Evolutionary conservation across 768 basidiomycete genomes (phyloP), one percentile per base, ranked within the genome.

Genomic region (Auricularia cornea): DNA sequence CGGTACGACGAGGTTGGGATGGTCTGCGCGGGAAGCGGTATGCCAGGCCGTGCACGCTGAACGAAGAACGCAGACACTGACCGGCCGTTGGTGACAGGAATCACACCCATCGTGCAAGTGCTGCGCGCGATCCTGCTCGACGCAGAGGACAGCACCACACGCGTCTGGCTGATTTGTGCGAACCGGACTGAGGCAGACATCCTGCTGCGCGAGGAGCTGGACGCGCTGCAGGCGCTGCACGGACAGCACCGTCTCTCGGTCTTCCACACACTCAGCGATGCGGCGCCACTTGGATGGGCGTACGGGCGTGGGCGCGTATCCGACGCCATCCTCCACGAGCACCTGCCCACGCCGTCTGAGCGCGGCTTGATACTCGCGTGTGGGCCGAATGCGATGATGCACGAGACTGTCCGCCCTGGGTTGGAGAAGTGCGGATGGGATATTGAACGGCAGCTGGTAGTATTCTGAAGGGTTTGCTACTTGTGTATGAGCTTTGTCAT

Each of bases 21-120:
- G 77, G 74, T 86, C 41, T 85, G 82, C 62, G 85, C 76, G 10
- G 85, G 85, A 20, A 84, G 79, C 41, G 84, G 84, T 78, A 59
- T 38, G 77, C 67, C 26, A 23, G 28, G 28, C 52, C 14, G 5
- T 30, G 28, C 62, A 2, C 48, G 5, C 35, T 60, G 41, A 63
- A 10, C 30, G n/a, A 41, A 38, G 16, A 4, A 52, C 20, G 38
- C 52, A 59, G 12, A 59, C 2, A 35, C 51, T 59, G 3, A 35
- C 54, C 31, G 59, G 5, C 30, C 61, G 20, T 23, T n/a, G 28
- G 18, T 4, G 38, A 14, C 54, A 77, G 79, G 80, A 28, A 81
- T 86, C 60, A 85, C 85, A 0, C 84, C 85, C 0, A 83, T 86
- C 54, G 70, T 84, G 0, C 84, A 85, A 69, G 79, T 85, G 26